These are phyloP conservation scores for Haematococcus sp. DNA, from an alignment of 139 green algal species.

Conservation along the genomic window DNA sequence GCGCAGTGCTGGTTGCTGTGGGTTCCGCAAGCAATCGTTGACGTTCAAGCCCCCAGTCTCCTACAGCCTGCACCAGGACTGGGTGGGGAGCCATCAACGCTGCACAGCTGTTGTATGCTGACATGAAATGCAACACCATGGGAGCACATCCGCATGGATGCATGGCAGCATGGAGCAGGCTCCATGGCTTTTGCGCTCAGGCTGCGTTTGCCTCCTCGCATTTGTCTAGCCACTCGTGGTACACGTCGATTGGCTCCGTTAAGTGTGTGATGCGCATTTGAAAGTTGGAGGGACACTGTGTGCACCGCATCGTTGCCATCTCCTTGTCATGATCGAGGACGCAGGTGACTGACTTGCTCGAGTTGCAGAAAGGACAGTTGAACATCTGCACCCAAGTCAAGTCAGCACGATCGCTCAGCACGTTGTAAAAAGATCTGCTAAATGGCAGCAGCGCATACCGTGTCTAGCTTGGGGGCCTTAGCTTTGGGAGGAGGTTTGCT, in stretches of 20 bases:
- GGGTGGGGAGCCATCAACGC: no score
- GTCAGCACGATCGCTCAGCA: no score
- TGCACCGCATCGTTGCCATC: conserved; percentile 22
- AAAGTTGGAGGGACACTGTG: conserved; percentile 35
- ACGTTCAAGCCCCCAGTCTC: no score
- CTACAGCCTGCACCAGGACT: no score
- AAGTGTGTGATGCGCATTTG: conserved; percentile 41
- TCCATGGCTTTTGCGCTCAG: no score
- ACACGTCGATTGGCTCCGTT: conserved; percentile 52
- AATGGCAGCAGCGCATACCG: neutral
- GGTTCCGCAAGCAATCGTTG: no score
- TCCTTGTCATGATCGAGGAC: conserved; percentile 40
- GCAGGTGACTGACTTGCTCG: conserved; percentile 43
- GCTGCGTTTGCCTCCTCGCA: conserved; percentile 1
- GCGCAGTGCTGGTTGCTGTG: no score
- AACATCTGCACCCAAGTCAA: conserved; percentile 25
- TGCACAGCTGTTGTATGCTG: no score
- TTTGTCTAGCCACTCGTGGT: conserved; percentile 38
- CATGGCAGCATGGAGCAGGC: no score
- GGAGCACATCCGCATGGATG: no score
- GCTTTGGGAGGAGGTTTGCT: conserved; percentile 52
- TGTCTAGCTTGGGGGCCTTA: conserved; percentile 44
- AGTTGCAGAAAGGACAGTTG: conserved; percentile 65
- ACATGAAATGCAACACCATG: no score
- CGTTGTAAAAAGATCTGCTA: neutral